A percentile compares a stretch with the other conserved stretches of the same genome.
Evolutionary conservation across 306 rosid species (phyloP).

Genomic region (Urtica urens): DNA sequence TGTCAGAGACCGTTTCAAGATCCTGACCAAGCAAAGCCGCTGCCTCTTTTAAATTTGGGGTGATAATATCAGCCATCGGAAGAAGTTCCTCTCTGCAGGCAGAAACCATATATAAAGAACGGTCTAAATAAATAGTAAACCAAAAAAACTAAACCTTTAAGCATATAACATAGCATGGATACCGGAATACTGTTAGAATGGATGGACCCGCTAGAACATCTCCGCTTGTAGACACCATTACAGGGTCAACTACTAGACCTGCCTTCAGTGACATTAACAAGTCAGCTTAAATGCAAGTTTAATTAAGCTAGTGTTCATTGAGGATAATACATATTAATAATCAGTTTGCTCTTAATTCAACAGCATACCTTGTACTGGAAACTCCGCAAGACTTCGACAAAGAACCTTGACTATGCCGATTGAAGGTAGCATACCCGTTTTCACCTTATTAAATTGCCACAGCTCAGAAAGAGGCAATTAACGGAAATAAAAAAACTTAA

Average conservation of each 20-base stretch:
- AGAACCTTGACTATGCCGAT: constrained; percentile 46
- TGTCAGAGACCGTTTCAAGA: constrained; percentile 67
- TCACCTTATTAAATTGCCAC: constrained; percentile 43
- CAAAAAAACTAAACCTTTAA: no score
- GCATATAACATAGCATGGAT: constrained; percentile 1
- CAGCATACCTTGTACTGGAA: constrained; percentile 65
- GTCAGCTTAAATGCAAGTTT: constrained; percentile 18
- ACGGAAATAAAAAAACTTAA: no score
- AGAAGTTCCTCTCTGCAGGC: constrained; percentile 72
- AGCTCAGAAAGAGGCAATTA: constrained; percentile 11
- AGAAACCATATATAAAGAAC: constrained; percentile 15
- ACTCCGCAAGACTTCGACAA: constrained; percentile 44
- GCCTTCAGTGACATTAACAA: constrained; percentile 35
- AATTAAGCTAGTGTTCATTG: neutral
- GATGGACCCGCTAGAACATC: constrained; percentile 67
- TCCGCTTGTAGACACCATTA: constrained; percentile 90
- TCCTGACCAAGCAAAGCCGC: constrained; percentile 61
- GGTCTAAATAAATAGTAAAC: neutral
- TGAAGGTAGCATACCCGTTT: constrained; percentile 91
- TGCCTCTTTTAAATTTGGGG: constrained; percentile 91
- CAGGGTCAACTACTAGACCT: constrained; percentile 98
- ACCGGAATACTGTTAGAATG: constrained; percentile 59
- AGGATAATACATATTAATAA: constrained; percentile 1
- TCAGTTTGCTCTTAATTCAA: constrained; percentile 4
- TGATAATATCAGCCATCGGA: constrained; percentile 75